Percentiles rank a stretch among this genome's conserved stretches.
These are phyloP conservation scores for Chytriomyces sp. DNA, from an alignment of 192 early-diverging fungal species.

Conservation along the genomic window DNA sequence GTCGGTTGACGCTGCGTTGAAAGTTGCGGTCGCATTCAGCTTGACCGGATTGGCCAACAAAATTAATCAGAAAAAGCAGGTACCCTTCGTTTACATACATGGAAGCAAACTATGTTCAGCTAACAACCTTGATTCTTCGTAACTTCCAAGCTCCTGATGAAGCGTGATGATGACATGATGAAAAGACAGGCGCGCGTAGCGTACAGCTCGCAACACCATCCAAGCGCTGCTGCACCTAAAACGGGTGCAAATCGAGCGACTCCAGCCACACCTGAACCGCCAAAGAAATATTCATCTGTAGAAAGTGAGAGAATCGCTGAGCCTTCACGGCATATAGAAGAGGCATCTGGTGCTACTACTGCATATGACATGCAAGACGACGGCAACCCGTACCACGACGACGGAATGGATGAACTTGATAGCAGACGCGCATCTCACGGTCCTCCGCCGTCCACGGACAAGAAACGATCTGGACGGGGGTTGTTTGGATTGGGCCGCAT, in stretches of 20 bases:
- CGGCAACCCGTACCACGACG: too few species aligned
- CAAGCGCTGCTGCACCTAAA: neutral
- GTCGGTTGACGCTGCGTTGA: slow-evolving; percentile 82
- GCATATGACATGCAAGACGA: neutral
- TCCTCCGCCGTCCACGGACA: too few species aligned
- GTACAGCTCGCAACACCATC: neutral
- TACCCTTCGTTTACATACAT: slow-evolving; percentile 5
- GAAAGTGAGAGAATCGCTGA: neutral
- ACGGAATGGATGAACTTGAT: too few species aligned
- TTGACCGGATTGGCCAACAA: slow-evolving; percentile 76
- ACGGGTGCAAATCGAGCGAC: neutral
- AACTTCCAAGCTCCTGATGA: slow-evolving; percentile 6
- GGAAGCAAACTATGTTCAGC: neutral
- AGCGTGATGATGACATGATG: slow-evolving; percentile 15
- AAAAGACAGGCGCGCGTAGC: neutral
- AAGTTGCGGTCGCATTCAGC: slow-evolving; percentile 76
- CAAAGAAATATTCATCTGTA: neutral
- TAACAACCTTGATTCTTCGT: neutral
- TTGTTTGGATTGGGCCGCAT: neutral
- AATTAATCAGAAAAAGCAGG: slow-evolving; percentile 68
- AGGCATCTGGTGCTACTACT: neutral
- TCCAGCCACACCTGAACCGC: neutral
- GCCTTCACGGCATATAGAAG: neutral
- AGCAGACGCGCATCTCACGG: too few species aligned
- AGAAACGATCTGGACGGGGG: neutral